Percentiles rank a stretch among this genome's conserved stretches.
These are phyloP conservation scores for Syzygium jambos DNA, from an alignment of 345 rosid genomes.

Conservation along the genomic window DNA sequence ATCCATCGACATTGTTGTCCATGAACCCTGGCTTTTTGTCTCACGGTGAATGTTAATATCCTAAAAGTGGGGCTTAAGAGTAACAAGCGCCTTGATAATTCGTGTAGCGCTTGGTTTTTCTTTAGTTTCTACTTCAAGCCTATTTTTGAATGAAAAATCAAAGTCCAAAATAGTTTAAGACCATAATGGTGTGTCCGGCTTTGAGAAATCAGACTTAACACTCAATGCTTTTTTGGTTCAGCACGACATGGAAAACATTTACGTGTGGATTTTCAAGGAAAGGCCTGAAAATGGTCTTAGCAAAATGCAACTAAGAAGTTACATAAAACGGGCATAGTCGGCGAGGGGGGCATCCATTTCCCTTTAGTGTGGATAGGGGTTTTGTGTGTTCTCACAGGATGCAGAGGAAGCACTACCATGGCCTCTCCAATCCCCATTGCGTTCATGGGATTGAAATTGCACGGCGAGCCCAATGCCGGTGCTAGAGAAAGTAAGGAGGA, in stretches of 20 bases:
- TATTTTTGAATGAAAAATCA: constrained; percentile 15
- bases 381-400: constrained; percentile 43
- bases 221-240: constrained; percentile 17
- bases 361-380: constrained; percentile 37
- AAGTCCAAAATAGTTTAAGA: constrained; percentile 26
- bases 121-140: too few relatives aligned
- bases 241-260: constrained; percentile 49
- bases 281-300: constrained; percentile 43
- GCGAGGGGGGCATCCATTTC: constrained; percentile 40
- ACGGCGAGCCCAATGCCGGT: not conserved
- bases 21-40: constrained; percentile 13
- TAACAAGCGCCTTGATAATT: too few relatives aligned
- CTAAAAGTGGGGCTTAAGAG: too few relatives aligned
- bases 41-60: constrained; percentile 10
- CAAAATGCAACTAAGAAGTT: constrained; percentile 45
- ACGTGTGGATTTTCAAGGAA: constrained; percentile 42
- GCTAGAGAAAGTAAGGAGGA: too few relatives aligned
- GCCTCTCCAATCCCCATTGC: constrained; percentile 48
- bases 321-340: constrained; percentile 48
- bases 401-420: constrained; percentile 47
- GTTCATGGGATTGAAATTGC: constrained; percentile 39
- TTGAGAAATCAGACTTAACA: constrained; percentile 28
- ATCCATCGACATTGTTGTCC: constrained; percentile 29
- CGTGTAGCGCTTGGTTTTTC: too few relatives aligned
- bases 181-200: constrained; percentile 28